Conservation (phyloP, 441 rosid genomes). For the Hura crepitans region DNA sequence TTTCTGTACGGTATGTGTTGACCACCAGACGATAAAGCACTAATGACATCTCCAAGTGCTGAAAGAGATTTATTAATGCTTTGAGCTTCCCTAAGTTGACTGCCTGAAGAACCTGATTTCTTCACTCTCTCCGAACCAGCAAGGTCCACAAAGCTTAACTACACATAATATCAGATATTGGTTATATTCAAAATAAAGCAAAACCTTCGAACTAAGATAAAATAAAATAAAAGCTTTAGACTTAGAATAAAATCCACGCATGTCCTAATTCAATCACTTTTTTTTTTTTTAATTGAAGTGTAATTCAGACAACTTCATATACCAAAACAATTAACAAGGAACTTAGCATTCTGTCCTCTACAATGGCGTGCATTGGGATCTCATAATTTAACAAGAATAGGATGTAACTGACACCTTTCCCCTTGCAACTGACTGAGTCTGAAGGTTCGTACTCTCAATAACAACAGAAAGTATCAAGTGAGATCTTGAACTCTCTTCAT, state of each 20-base stretch:
- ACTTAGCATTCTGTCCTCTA: neutral
- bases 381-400: neutral
- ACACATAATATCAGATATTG: constrained; percentile 26
- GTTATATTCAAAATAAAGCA: neutral
- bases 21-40: constrained; percentile 77
- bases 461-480: constrained; percentile 82
- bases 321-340: no score
- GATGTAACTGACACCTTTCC: constrained; percentile 58
- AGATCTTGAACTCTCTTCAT: constrained; percentile 94
- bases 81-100: constrained; percentile 90
- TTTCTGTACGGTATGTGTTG: constrained; percentile 94
- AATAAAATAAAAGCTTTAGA: neutral
- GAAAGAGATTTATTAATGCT: constrained; percentile 95
- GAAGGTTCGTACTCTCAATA: constrained; percentile 88
- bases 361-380: neutral
- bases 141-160: constrained; percentile 94
- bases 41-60: constrained; percentile 91
- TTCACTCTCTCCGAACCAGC: constrained; percentile 97
- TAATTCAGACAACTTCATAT: no score
- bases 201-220: neutral
- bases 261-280: no score
- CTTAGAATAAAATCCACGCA: neutral
- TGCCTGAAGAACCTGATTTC: constrained; percentile 82
- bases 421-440: constrained; percentile 79
- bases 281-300: no score